Evolutionary conservation across 2,329 filamentous ascomycete species (phyloP).

Genomic region (Neonectria coccinea): DNA sequence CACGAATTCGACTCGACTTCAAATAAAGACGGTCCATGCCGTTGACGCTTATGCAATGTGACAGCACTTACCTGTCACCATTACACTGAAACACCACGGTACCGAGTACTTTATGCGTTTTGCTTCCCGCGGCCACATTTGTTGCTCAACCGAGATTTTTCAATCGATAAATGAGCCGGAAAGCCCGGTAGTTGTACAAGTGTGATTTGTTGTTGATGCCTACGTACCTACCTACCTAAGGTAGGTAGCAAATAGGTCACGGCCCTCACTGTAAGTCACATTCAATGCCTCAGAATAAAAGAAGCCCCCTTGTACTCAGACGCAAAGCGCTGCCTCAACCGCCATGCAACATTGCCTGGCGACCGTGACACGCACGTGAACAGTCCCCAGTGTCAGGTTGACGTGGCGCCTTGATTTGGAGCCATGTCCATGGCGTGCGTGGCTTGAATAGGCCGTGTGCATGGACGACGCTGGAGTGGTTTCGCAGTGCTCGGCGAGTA

Average conservation of each 20-base stretch:
- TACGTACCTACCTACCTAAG: no score
- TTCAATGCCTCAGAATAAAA: no score
- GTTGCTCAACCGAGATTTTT: background rate
- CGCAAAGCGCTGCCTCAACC: background rate
- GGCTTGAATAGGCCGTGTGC: background rate
- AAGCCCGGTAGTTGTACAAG: no score
- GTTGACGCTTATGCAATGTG: no score
- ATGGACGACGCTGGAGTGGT: background rate
- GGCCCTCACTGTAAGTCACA: no score
- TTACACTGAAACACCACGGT: background rate
- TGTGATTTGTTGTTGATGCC: no score
- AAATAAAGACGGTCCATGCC: no score
- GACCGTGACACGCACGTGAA: background rate
- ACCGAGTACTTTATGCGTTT: background rate
- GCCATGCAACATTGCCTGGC: background rate
- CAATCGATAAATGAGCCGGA: background rate
- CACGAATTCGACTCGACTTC: no score
- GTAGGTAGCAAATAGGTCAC: no score
- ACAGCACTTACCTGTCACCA: no score
- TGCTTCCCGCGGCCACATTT: background rate
- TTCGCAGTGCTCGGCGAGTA: conserved; percentile 1
- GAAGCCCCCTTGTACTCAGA: no score
- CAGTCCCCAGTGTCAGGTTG: background rate
- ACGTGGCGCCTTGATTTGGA: background rate
- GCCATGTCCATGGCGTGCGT: conserved; percentile 1